Evolutionary conservation across 2,329 filamentous ascomycete genomes (phyloP), one percentile per base, ranked within the genome.

Genomic region (Aspergillus tamarii): DNA sequence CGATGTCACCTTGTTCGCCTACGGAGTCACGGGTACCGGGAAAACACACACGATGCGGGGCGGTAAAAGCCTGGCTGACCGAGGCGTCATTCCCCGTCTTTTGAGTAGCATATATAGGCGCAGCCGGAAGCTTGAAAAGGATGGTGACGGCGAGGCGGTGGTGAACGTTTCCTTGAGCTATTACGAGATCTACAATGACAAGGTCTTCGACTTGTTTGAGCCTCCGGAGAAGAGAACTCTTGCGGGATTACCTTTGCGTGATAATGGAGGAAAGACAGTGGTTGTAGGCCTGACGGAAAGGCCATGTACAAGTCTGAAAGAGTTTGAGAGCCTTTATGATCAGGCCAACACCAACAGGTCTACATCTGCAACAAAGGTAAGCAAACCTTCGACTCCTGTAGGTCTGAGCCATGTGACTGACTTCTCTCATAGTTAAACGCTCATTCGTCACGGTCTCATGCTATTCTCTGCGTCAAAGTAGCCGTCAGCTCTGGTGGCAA

Each of bases 11-110:
- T 87, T 97, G 62, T 97, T 97, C 74, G 93, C 94, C 32, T 97
- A 97, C 76, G 94, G 94, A 65, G 92, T 94, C 64, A 97, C 94
- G 0, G 94, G 94, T 54, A 96, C 93, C 0, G 94, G 94, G 61
- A 97, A 97, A 81, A 97, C 94, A 64, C 92, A 97, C 79, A 97
- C 94, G 3, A 97, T 97, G 93, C 89, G 94, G 67, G 94, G 94
- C 68, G 94, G 94, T 45, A 87, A 96, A 78, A 91, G 91, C 75
- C 84, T 97, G 61, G 90, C 91, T 6, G 93, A 97, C 61, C 87
- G 94, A 70, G 94, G 94, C 66, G 90, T 95, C 45, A 97, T 97
- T 69, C 94, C 94, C 16, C 84, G 94, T 64, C 81, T 97, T 61
- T 84, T 97, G 50, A 96, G 92, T 78, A 88, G 87, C 70, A 91